Evolutionary conservation across 257 asterid genomes (phyloP).

Genomic region (Petunia secreta): DNA sequence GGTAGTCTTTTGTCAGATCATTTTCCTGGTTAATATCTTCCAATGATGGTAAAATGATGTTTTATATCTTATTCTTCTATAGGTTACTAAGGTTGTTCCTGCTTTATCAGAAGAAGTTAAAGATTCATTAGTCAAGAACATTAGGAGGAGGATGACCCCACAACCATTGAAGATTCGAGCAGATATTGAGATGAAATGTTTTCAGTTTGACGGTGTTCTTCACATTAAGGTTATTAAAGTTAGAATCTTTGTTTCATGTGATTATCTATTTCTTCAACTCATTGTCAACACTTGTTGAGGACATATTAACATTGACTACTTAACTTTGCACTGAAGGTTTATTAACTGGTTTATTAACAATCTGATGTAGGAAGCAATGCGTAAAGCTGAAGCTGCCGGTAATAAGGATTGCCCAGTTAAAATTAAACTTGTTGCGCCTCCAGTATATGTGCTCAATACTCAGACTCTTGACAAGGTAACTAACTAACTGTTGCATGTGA

Average conservation of each 20-base stretch:
- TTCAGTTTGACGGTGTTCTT: constrained; percentile 95
- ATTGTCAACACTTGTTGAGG: neutral
- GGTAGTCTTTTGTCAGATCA: constrained; percentile 43
- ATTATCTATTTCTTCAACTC: neutral
- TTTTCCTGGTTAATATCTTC: neutral
- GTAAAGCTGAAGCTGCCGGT: constrained; percentile 97
- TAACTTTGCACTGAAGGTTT: neutral
- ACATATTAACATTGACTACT: neutral
- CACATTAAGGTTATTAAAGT: constrained; percentile 71
- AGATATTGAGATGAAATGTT: constrained; percentile 89
- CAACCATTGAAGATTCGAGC: constrained; percentile 90
- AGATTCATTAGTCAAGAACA: constrained; percentile 78
- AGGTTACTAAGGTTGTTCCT: constrained; percentile 85
- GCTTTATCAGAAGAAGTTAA: constrained; percentile 78
- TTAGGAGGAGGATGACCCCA: constrained; percentile 95
- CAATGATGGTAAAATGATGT: neutral
- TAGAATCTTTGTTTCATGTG: constrained; percentile 24
- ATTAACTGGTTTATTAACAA: neutral
- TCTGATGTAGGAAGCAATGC: constrained; percentile 76
- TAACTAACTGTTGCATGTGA: neutral
- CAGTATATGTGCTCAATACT: constrained; percentile 81
- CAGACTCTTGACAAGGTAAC: constrained; percentile 92
- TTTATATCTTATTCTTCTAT: constrained; percentile 24
- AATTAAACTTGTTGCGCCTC: constrained; percentile 93
- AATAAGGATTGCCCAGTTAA: constrained; percentile 88